phyloP scores from a whole-genome alignment of 2,329 filamentous ascomycete genomes.

The Graphium sp. region DNA sequence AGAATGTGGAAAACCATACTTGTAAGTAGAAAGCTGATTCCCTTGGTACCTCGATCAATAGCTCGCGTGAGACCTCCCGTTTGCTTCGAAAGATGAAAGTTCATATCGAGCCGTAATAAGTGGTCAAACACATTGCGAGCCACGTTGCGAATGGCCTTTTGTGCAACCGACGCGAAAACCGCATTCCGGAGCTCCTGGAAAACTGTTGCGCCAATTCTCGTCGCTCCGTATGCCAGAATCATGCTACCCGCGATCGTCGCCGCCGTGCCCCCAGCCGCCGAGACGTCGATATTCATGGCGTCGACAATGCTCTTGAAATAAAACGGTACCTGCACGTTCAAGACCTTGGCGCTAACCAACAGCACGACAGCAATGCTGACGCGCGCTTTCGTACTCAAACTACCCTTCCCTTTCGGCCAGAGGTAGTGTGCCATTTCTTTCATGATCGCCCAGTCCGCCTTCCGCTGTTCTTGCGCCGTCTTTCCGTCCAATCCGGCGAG shows the following conservation, averaged over 20 bases:
- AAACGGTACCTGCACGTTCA: constrained; percentile 96
- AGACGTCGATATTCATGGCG: constrained; percentile 90
- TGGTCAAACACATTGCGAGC: constrained; percentile 89
- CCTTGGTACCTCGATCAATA: constrained; percentile 93
- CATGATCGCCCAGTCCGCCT: constrained; percentile 97
- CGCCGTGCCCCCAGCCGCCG: constrained; percentile 72
- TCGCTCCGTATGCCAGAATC: constrained; percentile 82
- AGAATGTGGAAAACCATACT: constrained; percentile 98
- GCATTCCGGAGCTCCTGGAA: constrained; percentile 93
- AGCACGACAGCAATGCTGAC: constrained; percentile 73
- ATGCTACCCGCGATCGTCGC: constrained; percentile 80
- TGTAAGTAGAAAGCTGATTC: constrained; percentile 89
- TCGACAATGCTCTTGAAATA: constrained; percentile 99
- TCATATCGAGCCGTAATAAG: constrained; percentile 71
- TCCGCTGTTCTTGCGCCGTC: constrained; percentile 73
- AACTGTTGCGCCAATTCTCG: constrained; percentile 72
- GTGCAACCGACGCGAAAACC: constrained; percentile 89
- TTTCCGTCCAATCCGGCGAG: constrained; percentile 41
- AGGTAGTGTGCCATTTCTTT: constrained; percentile 93
- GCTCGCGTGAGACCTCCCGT: constrained; percentile 87
- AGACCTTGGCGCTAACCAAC: constrained; percentile 76
- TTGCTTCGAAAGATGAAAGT: constrained; percentile 87
- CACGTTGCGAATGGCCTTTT: constrained; percentile 86
- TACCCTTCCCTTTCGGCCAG: constrained; percentile 89
- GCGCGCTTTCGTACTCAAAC: constrained; percentile 54